These are phyloP conservation scores for Leishmania tropica DNA, from an alignment of 208 protist species.

Conservation along the genomic window DNA sequence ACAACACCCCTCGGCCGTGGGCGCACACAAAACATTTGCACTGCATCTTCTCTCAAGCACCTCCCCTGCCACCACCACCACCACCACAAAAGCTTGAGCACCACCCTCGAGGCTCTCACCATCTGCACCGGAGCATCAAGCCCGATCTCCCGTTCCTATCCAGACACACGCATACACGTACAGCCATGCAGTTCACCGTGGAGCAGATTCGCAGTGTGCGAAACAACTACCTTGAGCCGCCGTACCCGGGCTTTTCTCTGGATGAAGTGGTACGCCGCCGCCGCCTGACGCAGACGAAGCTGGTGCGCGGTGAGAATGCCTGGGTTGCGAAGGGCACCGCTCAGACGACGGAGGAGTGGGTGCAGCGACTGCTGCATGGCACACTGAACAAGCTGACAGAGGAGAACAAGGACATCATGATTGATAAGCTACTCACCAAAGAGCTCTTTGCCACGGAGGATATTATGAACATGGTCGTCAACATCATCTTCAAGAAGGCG, in stretches of 20 bases:
- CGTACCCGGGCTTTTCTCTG: conserved; percentile 88
- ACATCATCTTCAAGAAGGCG: conserved; percentile 84
- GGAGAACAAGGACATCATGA: conserved; percentile 71
- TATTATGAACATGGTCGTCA: conserved; percentile 61
- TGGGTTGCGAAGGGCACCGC: conserved; percentile 73
- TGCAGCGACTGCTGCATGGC: conserved; percentile 73
- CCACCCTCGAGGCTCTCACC: not conserved
- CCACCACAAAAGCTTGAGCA: not conserved
- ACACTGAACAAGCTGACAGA: conserved; percentile 86
- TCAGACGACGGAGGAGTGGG: conserved; percentile 82
- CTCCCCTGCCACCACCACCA: not conserved
- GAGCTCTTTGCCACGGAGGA: conserved; percentile 69
- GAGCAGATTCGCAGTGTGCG: conserved; percentile 83
- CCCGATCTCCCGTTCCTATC: not conserved
- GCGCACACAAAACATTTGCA: not conserved
- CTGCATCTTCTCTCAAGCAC: not conserved
- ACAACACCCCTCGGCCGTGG: not conserved
- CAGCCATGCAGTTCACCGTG: conserved; percentile 72
- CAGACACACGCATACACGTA: not conserved
- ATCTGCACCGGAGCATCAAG: not conserved
- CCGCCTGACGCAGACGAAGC: conserved; percentile 59
- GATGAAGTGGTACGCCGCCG: conserved; percentile 79
- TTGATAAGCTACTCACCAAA: conserved; percentile 60
- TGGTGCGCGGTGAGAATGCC: conserved; percentile 83
- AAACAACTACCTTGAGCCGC: conserved; percentile 68